Base-by-base conservation (phyloP, 495 filamentous ascomycete species). In the Margaritispora aquatica region DNA sequence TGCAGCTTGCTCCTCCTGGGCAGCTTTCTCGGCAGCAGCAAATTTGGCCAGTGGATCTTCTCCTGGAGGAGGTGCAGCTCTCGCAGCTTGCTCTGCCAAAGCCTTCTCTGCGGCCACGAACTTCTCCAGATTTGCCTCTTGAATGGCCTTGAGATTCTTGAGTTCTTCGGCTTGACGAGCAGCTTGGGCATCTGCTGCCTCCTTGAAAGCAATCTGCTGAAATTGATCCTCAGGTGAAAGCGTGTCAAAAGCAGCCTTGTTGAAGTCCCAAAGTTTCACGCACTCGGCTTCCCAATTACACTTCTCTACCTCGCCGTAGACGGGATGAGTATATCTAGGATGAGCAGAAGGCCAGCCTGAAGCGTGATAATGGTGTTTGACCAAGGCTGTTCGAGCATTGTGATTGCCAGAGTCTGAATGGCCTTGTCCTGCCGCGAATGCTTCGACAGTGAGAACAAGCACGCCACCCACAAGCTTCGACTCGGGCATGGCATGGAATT, bases 341-440 rank as follows among this genome's bases (percentile, higher is more conserved):
- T 86, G 83, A 0, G 31, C 34, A 0, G 26, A 44, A 1, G 64
- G 82, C 84, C 84, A 87, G 54, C 76, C 75, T 22, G 82, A 85
- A 26, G 84, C 83, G 65, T 85, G 84, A 63, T 83, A 86, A 68
- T 84, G 82, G 63, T 87, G 83, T 61, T 77, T 80, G 54, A 85
- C 80, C n/a, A 84, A 69, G 13, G 82, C 83, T 2, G 70, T 70
- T 34, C 77, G 69, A 24, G 81, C 73, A 27, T 83, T 73, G 67
- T 87, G 84, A 68, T 81, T 84, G 38, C 83, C 83, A 2, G 81
- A 84, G 60, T 85, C 77, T 0, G 84, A 87, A 66, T 87, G 84
- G 19, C 82, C 82, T 66, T 84, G 81, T n/a, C 84, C 84, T 19
- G 83, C 83, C 11, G 81, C 81, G 60, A 87, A 85, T 2, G 82